Conservation (phyloP, 805 yeast species). For the Yamadazyma takamatsuzukensis region DNA sequence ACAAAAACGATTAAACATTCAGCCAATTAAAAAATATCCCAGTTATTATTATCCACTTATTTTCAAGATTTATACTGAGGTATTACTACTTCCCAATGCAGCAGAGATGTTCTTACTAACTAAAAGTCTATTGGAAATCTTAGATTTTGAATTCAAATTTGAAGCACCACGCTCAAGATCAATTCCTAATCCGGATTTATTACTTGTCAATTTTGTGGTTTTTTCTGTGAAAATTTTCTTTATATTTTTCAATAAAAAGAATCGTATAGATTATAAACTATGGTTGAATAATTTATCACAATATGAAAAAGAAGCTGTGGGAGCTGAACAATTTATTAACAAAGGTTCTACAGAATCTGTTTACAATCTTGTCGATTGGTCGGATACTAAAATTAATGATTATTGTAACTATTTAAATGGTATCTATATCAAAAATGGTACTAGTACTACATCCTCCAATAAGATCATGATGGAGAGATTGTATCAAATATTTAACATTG, state of each 20-base stretch:
- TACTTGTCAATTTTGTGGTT: conserved; percentile 27
- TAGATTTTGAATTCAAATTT: conserved; percentile 7
- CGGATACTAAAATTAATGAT: conserved; percentile 38
- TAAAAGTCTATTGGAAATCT: conserved; percentile 13
- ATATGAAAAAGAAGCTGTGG: conserved; percentile 6
- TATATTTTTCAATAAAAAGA: conserved; percentile 15
- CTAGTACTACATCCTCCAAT: background rate
- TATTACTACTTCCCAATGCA: conserved; percentile 45
- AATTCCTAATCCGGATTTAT: conserved; percentile 32
- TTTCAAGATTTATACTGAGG: conserved; percentile 37
- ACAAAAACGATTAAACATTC: conserved; percentile 1
- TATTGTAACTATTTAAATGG: conserved; percentile 23
- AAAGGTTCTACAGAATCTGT: conserved; percentile 5
- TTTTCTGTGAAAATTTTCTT: conserved; percentile 31
- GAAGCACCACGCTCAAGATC: conserved; percentile 4
- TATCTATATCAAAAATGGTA: conserved; percentile 2
- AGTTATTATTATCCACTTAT: conserved; percentile 35
- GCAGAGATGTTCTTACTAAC: conserved; percentile 43
- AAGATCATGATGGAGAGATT: conserved; percentile 28
- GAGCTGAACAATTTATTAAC: conserved; percentile 4
- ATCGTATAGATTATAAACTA: conserved; percentile 10
- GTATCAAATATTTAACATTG: conserved; percentile 27
- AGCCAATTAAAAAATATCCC: conserved; percentile 1
- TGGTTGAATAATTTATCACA: conserved; percentile 13
- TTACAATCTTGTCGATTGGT: conserved; percentile 44